Evolutionary conservation across 164 flowering plant species (phyloP).

Genomic region (Magnolia changhungtana): DNA sequence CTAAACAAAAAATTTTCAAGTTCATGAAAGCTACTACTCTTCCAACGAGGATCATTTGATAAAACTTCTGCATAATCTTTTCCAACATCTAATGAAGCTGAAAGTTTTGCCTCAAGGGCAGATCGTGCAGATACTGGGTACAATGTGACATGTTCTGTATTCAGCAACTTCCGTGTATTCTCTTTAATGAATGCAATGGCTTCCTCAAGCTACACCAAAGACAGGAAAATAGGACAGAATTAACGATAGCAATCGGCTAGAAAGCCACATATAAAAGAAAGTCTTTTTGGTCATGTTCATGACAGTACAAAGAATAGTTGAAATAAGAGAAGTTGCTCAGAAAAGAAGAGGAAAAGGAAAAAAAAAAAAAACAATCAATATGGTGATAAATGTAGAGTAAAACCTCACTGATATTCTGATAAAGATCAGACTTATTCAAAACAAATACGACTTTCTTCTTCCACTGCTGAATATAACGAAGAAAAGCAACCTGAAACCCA

Average conservation of each 20-base stretch:
- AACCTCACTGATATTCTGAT: conserved; percentile 69
- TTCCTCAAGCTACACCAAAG: conserved; percentile 72
- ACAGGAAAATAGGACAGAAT: conserved; percentile 10
- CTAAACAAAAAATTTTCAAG: conserved; percentile 77
- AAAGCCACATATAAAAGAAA: background rate
- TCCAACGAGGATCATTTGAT: conserved; percentile 31
- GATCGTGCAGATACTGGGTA: conserved; percentile 90
- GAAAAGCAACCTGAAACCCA: conserved; percentile 71
- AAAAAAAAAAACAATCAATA: background rate
- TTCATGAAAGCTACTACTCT: conserved; percentile 46
- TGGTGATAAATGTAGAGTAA: conserved; percentile 9
- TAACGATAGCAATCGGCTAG: background rate
- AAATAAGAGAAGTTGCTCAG: background rate
- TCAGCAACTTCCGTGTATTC: conserved; percentile 64
- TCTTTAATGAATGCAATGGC: conserved; percentile 75
- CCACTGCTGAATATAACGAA: conserved; percentile 93
- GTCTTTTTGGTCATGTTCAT: background rate
- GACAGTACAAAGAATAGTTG: background rate
- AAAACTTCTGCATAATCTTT: conserved; percentile 21
- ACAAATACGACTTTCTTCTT: conserved; percentile 89
- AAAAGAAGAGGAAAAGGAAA: background rate
- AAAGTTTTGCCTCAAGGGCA: conserved; percentile 78
- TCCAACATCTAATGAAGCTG: conserved; percentile 26
- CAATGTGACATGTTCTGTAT: conserved; percentile 55
- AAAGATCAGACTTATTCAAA: conserved; percentile 85